phyloP scores from a whole-genome alignment of 2,329 filamentous ascomycete species.

The Pestalotiopsis sp. region DNA sequence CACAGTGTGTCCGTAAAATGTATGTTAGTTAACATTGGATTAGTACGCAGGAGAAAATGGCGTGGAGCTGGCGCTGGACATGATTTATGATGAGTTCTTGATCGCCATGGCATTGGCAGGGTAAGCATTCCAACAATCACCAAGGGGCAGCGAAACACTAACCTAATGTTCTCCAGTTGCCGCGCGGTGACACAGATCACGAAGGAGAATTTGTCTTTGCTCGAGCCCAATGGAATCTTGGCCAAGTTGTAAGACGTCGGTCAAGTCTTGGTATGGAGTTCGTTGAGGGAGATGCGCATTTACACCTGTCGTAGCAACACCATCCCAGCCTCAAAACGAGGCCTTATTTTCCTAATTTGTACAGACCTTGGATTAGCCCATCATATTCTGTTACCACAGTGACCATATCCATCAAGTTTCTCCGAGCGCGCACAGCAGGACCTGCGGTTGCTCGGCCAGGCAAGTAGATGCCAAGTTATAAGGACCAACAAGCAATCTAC shows the following conservation, averaged over 20 bases:
- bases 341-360: no score
- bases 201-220: not conserved
- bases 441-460: no score
- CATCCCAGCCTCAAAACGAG: no score
- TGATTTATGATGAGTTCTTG: not conserved
- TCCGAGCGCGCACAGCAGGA: no score
- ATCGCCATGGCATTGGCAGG: not conserved
- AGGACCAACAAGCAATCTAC: no score
- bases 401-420: no score
- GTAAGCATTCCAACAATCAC: not conserved
- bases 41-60: not conserved
- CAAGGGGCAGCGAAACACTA: not conserved
- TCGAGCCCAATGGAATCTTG: not conserved
- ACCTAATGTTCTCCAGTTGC: not conserved
- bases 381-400: no score
- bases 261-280: no score
- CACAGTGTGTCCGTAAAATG: not conserved
- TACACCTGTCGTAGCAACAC: no score
- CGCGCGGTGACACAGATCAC: not conserved
- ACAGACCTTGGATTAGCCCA: no score
- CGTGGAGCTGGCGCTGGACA: not conserved
- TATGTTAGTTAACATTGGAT: not conserved
- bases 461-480: no score
- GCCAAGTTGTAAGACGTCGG: not conserved
- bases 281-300: no score